A percentile compares a stretch with the other conserved stretches of the same genome.
phyloP scores from a whole-genome alignment of 192 early-diverging fungal species.

The Paraglomus brasilianum region DNA sequence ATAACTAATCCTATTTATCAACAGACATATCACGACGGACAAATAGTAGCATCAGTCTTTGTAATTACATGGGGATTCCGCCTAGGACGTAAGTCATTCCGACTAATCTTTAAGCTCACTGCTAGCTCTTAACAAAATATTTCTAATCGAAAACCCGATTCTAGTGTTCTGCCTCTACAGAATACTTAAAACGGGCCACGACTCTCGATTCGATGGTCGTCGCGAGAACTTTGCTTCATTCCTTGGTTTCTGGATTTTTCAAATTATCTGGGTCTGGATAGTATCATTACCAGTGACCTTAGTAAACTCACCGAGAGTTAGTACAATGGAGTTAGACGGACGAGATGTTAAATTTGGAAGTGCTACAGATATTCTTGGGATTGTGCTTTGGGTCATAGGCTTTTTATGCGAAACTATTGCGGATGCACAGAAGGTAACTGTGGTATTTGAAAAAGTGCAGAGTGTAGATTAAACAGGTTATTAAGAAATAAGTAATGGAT shows the following conservation, averaged over 20 bases:
- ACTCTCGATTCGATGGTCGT: constrained; percentile 29
- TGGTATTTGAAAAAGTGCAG: too few species aligned
- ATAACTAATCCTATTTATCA: neutral
- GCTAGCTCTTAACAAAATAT: neutral
- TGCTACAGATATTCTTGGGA: constrained; percentile 17
- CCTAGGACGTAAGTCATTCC: constrained; percentile 13
- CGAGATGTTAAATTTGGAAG: constrained; percentile 10
- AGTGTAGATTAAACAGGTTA: too few species aligned
- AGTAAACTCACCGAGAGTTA: constrained; percentile 28
- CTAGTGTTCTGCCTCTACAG: constrained; percentile 29
- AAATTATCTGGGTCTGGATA: constrained; percentile 33
- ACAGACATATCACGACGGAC: constrained; percentile 27
- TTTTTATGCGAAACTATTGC: constrained; percentile 23
- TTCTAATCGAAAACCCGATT: neutral
- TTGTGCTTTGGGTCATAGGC: constrained; percentile 21
- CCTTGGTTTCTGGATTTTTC: constrained; percentile 21
- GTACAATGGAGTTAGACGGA: neutral
- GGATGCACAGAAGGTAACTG: constrained; percentile 16
- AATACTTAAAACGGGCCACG: constrained; percentile 26
- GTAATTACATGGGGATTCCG: constrained; percentile 17
- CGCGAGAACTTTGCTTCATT: constrained; percentile 11
- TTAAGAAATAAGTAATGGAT: too few species aligned
- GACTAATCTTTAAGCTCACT: neutral
- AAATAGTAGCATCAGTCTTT: constrained; percentile 22
- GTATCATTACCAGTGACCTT: constrained; percentile 27